Evolutionary conservation across 768 basidiomycete species (phyloP), one percentile per base, ranked within the genome.

Genomic region (Panus rudis): DNA sequence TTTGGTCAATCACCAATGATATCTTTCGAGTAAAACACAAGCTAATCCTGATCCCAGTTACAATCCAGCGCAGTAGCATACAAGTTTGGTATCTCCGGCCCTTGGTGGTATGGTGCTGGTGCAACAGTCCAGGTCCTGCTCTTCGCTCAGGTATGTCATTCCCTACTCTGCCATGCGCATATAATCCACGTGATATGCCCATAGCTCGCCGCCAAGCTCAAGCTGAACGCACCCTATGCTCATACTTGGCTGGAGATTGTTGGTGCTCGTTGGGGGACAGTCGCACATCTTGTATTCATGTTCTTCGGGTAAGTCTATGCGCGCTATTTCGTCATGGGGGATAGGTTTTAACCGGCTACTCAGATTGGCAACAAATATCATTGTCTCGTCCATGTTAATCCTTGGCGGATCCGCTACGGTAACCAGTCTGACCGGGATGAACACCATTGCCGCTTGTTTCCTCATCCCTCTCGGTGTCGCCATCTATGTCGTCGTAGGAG

Each of bases 71-170:
- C 87, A 0, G 79, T 89, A 6, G 88, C 81, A 0, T 96, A 93
- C 61, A 82, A 84, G 55, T 90, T 79, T 52, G 92, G 85, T 7
- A 81, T 92, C 47, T 80, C 78, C 4, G 90, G 89, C 0, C 87
- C 88, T 0, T 92, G 85, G 84, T 90, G 87, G 84, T 92, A 92
- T 52, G 91, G 86, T 5, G 78, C 85, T 25, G 91, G 90, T n/a
- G 91, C 88, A 19, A 85, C 83, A 0, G 79, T 91, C 20, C 89
- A 90, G 57, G 80, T 96, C 43, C 70, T 93, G 21, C 77, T 96
- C n/a, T 96, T 97, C 56, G 90, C 91, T 6, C 76, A 79, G 74
- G 79, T 79, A 30, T 8, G 66, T 51, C 25, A 7, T 10, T 10
- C 10, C 35, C 11, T 11, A 37, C 33, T 4, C 6, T 22, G 5